Base-by-base conservation (phyloP, 1,284 basidiomycete species). In the Trichosporon inkin region DNA sequence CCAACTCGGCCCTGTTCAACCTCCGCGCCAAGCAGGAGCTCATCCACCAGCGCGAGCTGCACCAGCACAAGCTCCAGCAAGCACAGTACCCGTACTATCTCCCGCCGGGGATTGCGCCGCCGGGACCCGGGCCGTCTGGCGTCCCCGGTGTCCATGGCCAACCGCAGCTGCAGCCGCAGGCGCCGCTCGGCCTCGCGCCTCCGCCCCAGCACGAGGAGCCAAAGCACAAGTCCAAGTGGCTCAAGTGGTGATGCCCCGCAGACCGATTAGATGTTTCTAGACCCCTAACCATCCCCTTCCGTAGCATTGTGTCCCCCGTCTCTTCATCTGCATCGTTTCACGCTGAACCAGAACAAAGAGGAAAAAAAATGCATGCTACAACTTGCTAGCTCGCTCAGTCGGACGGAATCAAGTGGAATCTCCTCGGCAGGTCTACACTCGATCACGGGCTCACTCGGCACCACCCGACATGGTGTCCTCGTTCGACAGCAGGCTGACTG, bases 1-100 rank as follows among this genome's bases (percentile, higher is more conserved):
- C 92, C 76, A 93, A 93, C 79, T 82, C 88, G 7, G 80, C 92
- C 38, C 81, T 92, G 55, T 89, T 75, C 66, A 77, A 73, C 62
- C 67, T 78, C 10, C 68, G 76, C 7, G 67, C 73, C 39, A 69
- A 70, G 57, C 68, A 70, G 35, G 85, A 63, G 36, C 62, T 57
- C 47, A 54, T 61, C 19, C 63, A 59, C n/a, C 44, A 49, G 44
- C 22, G 44, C 6, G 44, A 49, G n/a, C 6, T 49, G 22, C 24
- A 49, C n/a, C 44, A 49, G 44, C 44, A 49, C 14, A 49, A 32
- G 14, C 24, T 49, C 6, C 14, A 13, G 2, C 44, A 44, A 11
- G 20, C 22, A 6, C 40, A 49, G 24, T 49, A 49, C n/a, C 44
- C 44, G 5, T 49, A 49, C 24, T 32, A 49, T 17, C 24, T 16